Base-by-base conservation (phyloP, 179 eudicot genomes). In the Camellia oleifera region DNA sequence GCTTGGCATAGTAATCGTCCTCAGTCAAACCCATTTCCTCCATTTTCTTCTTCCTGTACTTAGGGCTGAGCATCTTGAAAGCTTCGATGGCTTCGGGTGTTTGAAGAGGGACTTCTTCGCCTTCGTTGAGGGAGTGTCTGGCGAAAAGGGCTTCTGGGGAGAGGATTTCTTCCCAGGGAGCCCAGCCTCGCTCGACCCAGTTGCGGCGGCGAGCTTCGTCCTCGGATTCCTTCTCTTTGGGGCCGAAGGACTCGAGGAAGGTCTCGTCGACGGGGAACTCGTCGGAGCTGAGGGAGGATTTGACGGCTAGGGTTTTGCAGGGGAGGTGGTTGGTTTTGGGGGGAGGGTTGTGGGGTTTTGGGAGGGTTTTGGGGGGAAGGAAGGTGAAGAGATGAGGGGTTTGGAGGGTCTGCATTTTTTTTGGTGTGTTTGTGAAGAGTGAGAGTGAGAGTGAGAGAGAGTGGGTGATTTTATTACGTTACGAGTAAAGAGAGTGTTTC, bases 131-230 rank as follows among this genome's bases (percentile, higher is more conserved):
- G 3, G 98, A 87, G 11, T 86, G 82, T 6, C 90, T 48, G 3
- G 99, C 99, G 63, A 96, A 96, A 71, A 88, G 91, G 7, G 90
- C 99, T 79, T 96, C 99, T 0, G 97, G 97, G 8, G 93, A 75
- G 40, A 92, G 88, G 48, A 96, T 91, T 76, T 94, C 98, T 57
- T 96, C 99, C 99, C 99, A 96, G 0, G 99, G 99, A 4, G 99
- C 99, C 99, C 99, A 96, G 0, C 96, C 97, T 0, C 94, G 88
- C 7, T 94, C 94, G 4, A 92, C 81, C 99, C 99, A 96, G 90
- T 92, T 91, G 20, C 87, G 86, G 56, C 87, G 87, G 1, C 98
- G 91, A 42, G 99, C 97, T 60, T 89, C 96, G 4, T 92, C 96
- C 75, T 94, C 96, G 32, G 92, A 65, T 52, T 91, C 92, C 5